These are phyloP conservation scores for Candida dubliniensis DNA, from an alignment of 1,139 yeast genomes.

Conservation along the genomic window DNA sequence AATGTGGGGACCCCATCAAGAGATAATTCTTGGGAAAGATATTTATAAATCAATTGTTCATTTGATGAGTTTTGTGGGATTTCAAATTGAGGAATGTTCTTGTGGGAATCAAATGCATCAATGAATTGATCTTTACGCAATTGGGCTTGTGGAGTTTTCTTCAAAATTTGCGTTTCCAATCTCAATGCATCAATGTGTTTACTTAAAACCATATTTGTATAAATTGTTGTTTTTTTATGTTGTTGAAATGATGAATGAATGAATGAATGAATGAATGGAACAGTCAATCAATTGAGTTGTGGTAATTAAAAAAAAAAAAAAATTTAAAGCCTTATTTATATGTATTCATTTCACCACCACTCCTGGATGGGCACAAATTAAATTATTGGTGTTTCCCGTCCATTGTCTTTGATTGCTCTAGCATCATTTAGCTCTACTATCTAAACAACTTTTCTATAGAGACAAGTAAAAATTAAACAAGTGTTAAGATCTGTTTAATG, in stretches of 20 bases:
- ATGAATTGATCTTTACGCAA: slow-evolving; percentile 34
- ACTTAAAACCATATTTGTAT: slow-evolving; percentile 39
- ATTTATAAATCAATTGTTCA: slow-evolving; percentile 54
- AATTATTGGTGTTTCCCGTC: no score
- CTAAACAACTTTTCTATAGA: no score
- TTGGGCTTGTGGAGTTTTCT: slow-evolving; percentile 22
- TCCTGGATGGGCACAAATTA: background rate
- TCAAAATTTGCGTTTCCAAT: slow-evolving; percentile 33
- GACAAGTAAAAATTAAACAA: no score
- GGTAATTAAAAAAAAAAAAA: no score
- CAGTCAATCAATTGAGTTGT: no score
- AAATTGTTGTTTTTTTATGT: no score
- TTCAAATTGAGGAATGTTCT: slow-evolving; percentile 46
- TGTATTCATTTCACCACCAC: background rate
- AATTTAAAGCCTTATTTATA: no score
- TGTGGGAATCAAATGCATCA: slow-evolving; percentile 34
- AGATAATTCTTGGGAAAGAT: slow-evolving; percentile 70
- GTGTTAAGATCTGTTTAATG: no score
- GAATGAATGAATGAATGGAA: no score
- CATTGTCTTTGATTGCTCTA: no score
- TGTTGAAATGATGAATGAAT: background rate
- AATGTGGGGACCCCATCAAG: slow-evolving; percentile 84
- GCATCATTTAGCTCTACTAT: no score
- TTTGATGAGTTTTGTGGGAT: slow-evolving; percentile 60
- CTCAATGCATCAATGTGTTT: slow-evolving; percentile 39